Conservation (phyloP, 345 rosid species). For the Eucalyptus sp. region DNA sequence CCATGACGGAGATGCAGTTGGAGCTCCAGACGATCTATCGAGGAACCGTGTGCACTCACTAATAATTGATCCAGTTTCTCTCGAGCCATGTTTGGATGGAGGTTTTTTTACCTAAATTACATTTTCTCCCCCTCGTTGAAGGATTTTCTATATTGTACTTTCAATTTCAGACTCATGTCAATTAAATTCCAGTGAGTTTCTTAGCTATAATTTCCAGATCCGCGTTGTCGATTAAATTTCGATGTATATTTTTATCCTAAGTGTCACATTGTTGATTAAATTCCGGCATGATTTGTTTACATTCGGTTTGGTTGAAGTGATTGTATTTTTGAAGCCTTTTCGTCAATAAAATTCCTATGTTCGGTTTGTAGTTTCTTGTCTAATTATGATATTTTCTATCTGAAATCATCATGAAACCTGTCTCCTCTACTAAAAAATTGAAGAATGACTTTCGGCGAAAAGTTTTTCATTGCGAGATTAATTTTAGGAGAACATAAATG, state of each 20-base stretch:
- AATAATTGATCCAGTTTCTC: neutral
- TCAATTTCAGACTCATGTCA: neutral
- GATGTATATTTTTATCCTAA: neutral
- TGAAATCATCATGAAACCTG: too few species aligned
- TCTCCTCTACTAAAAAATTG: too few species aligned
- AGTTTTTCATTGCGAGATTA: too few species aligned
- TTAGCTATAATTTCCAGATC: too few species aligned
- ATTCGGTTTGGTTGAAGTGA: neutral
- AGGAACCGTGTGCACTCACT: neutral
- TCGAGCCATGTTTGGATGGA: neutral
- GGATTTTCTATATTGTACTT: neutral
- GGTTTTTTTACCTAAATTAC: neutral
- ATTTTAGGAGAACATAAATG: too few species aligned
- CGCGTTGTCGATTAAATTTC: rapidly evolving
- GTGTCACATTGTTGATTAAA: neutral
- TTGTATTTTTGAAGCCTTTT: too few species aligned
- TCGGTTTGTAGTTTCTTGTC: too few species aligned
- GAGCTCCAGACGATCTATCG: neutral
- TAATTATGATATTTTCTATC: too few species aligned
- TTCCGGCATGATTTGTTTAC: too few species aligned
- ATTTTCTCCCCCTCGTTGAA: neutral
- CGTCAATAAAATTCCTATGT: too few species aligned
- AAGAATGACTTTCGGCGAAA: too few species aligned
- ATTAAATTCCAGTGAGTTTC: neutral
- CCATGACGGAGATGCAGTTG: neutral